Conservation (phyloP, 73 alveolate species). For the Paramecium primaurelia region DNA sequence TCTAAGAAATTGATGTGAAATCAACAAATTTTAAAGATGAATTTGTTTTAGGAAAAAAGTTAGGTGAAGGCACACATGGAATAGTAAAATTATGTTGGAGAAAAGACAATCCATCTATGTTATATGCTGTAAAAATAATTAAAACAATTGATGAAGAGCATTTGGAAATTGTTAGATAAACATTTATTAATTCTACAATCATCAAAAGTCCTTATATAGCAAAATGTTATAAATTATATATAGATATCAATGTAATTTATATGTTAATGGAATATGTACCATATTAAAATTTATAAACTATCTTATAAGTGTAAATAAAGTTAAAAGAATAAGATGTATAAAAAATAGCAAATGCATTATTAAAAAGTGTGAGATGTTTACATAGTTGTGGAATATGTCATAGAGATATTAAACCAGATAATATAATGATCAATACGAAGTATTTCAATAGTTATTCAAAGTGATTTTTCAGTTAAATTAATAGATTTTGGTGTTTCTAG, state of each 20-base stretch:
- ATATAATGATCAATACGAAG: background rate
- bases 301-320: background rate
- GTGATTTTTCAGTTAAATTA: slow-evolving; percentile 11
- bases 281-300: background rate
- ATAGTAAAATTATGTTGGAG: slow-evolving; percentile 3
- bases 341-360: background rate
- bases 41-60: background rate
- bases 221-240: background rate
- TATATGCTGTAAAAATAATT: slow-evolving; percentile 9
- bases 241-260: background rate
- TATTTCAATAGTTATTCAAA: background rate
- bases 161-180: background rate
- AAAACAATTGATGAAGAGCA: slow-evolving; percentile 9
- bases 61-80: slow-evolving; percentile 37
- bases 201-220: slow-evolving; percentile 22
- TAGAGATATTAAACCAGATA: slow-evolving; percentile 46
- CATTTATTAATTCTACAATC: background rate
- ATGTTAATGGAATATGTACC: slow-evolving; percentile 17
- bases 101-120: background rate
- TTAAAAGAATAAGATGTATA: background rate
- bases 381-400: background rate
- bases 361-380: background rate
- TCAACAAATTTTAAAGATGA: background rate
- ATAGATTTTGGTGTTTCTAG: slow-evolving; percentile 35
- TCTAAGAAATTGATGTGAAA: background rate